A percentile compares a stretch with the other conserved stretches of the same genome.
Conservation (phyloP, 164 flowering plant species). For the Litsea cubeba region DNA sequence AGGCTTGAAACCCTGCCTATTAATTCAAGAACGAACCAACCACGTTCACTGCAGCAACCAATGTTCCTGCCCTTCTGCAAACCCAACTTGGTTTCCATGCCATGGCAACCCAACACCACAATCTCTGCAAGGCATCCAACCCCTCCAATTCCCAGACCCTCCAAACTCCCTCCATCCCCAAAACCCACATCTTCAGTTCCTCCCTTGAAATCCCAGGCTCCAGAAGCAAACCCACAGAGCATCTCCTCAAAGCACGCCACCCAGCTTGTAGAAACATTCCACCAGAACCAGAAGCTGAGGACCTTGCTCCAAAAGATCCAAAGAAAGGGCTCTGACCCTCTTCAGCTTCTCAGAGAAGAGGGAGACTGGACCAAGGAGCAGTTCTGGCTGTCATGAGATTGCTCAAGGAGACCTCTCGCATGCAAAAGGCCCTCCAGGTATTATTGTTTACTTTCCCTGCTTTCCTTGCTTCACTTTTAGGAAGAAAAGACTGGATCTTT, state of each 20-base stretch:
- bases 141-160: not conserved
- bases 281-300: slow-evolving; percentile 29
- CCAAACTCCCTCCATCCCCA: not conserved
- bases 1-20: no score
- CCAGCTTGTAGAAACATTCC: slow-evolving; percentile 31
- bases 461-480: not conserved
- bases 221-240: not conserved
- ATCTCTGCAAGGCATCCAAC: not conserved
- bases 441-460: slow-evolving; percentile 5
- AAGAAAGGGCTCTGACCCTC: slow-evolving; percentile 24
- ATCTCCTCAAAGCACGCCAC: slow-evolving; percentile 15
- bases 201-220: no score
- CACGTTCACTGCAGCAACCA: no score
- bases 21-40: no score
- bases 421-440: slow-evolving; percentile 39
- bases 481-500: no score
- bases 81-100: not conserved
- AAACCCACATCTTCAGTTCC: not conserved
- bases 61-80: not conserved
- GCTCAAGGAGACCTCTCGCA: slow-evolving; percentile 33
- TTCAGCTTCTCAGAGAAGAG: slow-evolving; percentile 36
- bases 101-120: not conserved
- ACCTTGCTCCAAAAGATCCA: slow-evolving; percentile 32
- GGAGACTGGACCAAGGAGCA: slow-evolving; percentile 54
- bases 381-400: slow-evolving; percentile 48